These are phyloP conservation scores for Phytophthora niederhauseri DNA, from an alignment of 352 stramenopile species.

Conservation along the genomic window DNA sequence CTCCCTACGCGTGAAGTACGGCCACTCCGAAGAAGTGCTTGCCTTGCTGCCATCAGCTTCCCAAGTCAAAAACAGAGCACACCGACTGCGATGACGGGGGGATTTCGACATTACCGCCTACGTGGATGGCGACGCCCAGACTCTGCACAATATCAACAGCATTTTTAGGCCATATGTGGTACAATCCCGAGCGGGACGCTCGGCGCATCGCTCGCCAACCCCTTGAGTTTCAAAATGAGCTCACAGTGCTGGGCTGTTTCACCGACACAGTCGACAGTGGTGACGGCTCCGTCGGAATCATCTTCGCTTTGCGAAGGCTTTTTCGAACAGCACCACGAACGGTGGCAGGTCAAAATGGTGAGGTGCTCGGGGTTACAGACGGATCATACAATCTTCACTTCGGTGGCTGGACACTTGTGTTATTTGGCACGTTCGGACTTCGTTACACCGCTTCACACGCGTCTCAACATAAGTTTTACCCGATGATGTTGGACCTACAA, in stretches of 20 bases:
- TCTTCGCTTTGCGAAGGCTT: background rate
- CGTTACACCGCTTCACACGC: conserved; percentile 1
- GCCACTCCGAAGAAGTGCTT: background rate
- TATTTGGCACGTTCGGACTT: conserved; percentile 4
- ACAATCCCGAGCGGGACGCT: background rate
- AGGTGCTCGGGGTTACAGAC: background rate
- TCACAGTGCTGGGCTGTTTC: conserved; percentile 7
- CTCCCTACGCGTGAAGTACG: background rate
- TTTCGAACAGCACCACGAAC: conserved; percentile 5
- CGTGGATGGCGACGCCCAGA: background rate
- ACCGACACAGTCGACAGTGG: conserved; percentile 2
- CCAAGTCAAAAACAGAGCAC: conserved; percentile 4
- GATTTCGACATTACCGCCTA: background rate
- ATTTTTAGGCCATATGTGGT: background rate
- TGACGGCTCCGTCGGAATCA: background rate
- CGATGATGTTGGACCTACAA: no score
- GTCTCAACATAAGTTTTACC: background rate
- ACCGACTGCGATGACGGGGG: conserved; percentile 1
- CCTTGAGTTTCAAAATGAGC: conserved; percentile 6
- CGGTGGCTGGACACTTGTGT: background rate
- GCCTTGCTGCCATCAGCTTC: background rate
- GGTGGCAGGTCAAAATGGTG: background rate
- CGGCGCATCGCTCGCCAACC: background rate
- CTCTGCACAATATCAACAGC: background rate
- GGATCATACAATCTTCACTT: conserved; percentile 1